phyloP scores from a whole-genome alignment of 352 stramenopile species.

The Phytophthora cajani region DNA sequence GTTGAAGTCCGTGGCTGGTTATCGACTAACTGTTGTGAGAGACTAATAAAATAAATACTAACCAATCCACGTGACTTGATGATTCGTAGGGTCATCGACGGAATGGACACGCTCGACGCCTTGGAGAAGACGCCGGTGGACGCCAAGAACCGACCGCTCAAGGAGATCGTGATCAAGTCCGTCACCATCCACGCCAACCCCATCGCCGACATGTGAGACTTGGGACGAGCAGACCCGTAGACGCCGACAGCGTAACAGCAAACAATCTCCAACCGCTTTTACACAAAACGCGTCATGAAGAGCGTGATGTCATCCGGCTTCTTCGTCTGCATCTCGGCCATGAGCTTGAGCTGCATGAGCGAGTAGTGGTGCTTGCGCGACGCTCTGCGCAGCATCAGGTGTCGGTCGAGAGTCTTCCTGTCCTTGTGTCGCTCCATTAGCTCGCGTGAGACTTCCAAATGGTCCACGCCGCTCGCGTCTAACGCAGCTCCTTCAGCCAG shows the following conservation, averaged over 20 bases:
- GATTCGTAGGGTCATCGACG: slow-evolving; percentile 89
- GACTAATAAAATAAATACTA: slow-evolving; percentile 41
- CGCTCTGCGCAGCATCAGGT: slow-evolving; percentile 57
- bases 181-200: slow-evolving; percentile 95
- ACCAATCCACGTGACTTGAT: slow-evolving; percentile 18
- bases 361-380: slow-evolving; percentile 76
- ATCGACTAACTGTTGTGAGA: slow-evolving; percentile 1
- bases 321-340: slow-evolving; percentile 77
- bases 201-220: slow-evolving; percentile 73
- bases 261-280: slow-evolving; percentile 8
- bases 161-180: slow-evolving; percentile 88
- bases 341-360: slow-evolving; percentile 70
- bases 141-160: slow-evolving; percentile 89
- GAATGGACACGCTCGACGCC: slow-evolving; percentile 96
- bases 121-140: slow-evolving; percentile 96
- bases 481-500: slow-evolving; percentile 6
- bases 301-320: slow-evolving; percentile 86
- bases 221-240: slow-evolving; percentile 1
- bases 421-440: slow-evolving; percentile 58
- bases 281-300: slow-evolving; percentile 65
- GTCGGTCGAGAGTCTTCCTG: slow-evolving; percentile 60
- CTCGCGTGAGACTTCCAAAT: slow-evolving; percentile 55
- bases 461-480: slow-evolving; percentile 42
- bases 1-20: slow-evolving; percentile 10
- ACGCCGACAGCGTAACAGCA: slow-evolving; percentile 1